phyloP scores from a whole-genome alignment of 2,329 filamentous ascomycete genomes.

The Nemania sp. region DNA sequence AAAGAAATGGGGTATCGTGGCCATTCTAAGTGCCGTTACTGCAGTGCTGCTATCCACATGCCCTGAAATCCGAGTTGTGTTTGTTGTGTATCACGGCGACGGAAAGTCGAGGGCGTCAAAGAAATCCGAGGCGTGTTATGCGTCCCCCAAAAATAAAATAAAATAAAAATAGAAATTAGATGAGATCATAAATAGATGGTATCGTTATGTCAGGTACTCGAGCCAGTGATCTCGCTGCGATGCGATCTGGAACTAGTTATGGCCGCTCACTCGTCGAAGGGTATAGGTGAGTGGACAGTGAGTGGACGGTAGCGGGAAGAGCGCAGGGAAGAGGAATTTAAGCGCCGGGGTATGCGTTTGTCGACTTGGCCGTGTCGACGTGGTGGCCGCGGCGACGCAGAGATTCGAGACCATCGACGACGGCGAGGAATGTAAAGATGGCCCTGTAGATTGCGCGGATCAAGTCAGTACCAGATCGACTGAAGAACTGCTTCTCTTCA shows the following conservation, averaged over 20 bases:
- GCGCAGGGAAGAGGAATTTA: slow-evolving; percentile 15
- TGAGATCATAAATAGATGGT: too few species aligned
- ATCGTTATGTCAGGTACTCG: too few species aligned
- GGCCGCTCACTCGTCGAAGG: too few species aligned
- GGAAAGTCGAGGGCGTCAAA: too few species aligned
- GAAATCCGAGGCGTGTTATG: not conserved
- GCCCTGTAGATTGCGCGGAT: slow-evolving; percentile 41
- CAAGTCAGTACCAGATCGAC: not conserved
- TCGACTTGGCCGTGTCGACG: slow-evolving; percentile 28
- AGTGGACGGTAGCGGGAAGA: not conserved
- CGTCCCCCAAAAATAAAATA: too few species aligned
- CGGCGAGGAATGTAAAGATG: slow-evolving; percentile 53
- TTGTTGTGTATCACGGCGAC: too few species aligned
- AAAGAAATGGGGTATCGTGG: slow-evolving; percentile 15
- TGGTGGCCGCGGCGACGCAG: slow-evolving; percentile 48
- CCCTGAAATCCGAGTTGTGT: slow-evolving; percentile 8
- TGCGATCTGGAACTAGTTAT: too few species aligned
- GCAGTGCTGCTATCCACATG: not conserved
- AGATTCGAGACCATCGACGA: slow-evolving; percentile 52
- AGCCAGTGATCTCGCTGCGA: too few species aligned
- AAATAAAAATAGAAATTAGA: too few species aligned
- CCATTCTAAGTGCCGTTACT: not conserved
- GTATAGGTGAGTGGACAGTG: not conserved
- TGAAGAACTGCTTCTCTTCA: too few species aligned
- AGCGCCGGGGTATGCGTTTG: slow-evolving; percentile 36